These are phyloP conservation scores for Eucalyptus brandiana DNA, from an alignment of 345 rosid genomes.

Conservation along the genomic window DNA sequence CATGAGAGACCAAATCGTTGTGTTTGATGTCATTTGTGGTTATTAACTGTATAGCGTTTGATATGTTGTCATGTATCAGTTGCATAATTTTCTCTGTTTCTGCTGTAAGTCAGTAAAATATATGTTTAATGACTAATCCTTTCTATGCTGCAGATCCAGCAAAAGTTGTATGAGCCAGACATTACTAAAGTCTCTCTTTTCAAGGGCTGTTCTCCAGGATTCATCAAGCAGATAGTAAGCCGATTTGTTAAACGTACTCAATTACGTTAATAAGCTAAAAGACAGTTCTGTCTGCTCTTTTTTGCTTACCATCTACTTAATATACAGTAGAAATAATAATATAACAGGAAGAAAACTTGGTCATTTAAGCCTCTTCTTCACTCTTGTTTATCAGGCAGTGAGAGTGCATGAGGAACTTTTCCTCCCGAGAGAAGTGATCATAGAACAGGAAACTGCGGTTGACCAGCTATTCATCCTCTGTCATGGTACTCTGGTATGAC, in stretches of 20 bases:
- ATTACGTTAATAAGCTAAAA: neutral
- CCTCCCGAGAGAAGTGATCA: constrained; percentile 73
- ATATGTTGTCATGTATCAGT: neutral
- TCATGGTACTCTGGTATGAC: constrained; percentile 61
- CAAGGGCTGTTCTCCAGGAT: constrained; percentile 59
- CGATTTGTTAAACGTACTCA: neutral
- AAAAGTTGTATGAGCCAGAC: constrained; percentile 61
- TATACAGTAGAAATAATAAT: neutral
- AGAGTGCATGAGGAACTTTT: constrained; percentile 67
- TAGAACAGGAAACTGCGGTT: constrained; percentile 53
- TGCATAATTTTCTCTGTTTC: neutral
- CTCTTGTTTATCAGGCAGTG: constrained; percentile 31
- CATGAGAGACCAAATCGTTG: neutral
- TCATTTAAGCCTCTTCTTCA: neutral
- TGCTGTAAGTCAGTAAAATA: neutral
- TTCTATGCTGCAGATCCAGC: constrained; percentile 43
- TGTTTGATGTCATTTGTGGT: neutral
- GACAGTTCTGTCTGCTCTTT: neutral
- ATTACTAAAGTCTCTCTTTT: constrained; percentile 60
- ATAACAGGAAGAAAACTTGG: neutral
- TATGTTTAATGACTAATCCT: neutral
- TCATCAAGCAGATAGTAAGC: constrained; percentile 81
- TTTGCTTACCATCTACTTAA: neutral
- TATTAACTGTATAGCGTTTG: neutral
- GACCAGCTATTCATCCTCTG: constrained; percentile 81